Evolutionary conservation across 2,329 filamentous ascomycete genomes (phyloP), one percentile per base, ranked within the genome.

Genomic region (Endocalyx cinctus): DNA sequence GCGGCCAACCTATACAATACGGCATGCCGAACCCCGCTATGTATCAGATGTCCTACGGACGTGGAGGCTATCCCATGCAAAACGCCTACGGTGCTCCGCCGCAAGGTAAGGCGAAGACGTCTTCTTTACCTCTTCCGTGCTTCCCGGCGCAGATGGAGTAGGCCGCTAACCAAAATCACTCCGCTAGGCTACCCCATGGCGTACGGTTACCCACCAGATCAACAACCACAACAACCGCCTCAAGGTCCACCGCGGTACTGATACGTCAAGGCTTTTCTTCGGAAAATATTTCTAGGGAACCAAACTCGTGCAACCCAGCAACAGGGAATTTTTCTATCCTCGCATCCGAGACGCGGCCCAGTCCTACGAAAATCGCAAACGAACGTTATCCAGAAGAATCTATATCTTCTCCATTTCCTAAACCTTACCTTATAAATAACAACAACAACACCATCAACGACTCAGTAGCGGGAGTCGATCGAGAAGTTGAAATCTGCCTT

Each of bases 141-240:
- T n/a, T 2, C 5, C 11, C 5, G 11, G 27, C n/a, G n/a, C n/a
- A n/a, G n/a, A n/a, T n/a, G n/a, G n/a, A n/a, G n/a, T n/a, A n/a
- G n/a, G 12, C n/a, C n/a, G n/a, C n/a, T n/a, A n/a, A n/a, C n/a
- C n/a, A n/a, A n/a, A n/a, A n/a, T n/a, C n/a, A 23, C 20, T 8
- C 8, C 20, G 13, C 16, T 36, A 57, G 55, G 48, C 10, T 57
- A 56, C 33, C 46, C 39, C 15, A 44, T 47, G 36, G 48, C 45
- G 8, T 74, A 72, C 41, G 66, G 63, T 31, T 75, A 76, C 46
- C 52, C 59, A 14, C 66, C 73, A 41, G 68, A 50, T 33, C 47
- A 47, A 27, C 38, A 41, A 25, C 35, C 58, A 42, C 59, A 56
- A 36, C 63, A 58, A 29, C 59, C 56, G 29, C 59, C 56, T 30